phyloP scores from a whole-genome alignment of 768 basidiomycete species.

The Podaxis carcinomalis region DNA sequence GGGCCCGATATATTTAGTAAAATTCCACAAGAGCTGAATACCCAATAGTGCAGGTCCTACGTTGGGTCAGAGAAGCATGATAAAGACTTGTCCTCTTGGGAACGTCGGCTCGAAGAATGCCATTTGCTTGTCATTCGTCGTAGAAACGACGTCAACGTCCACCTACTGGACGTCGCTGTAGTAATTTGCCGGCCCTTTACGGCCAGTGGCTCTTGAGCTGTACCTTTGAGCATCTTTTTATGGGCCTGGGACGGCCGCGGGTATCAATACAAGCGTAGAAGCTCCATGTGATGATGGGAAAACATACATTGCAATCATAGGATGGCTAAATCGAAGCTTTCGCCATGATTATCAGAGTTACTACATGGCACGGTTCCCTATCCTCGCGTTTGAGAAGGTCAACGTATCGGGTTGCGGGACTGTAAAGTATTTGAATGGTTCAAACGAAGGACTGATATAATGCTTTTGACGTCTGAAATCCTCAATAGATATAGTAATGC shows the following conservation, averaged over 20 bases:
- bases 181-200: neutral
- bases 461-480: no score
- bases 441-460: no score
- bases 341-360: no score
- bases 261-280: neutral
- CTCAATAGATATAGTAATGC: no score
- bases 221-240: neutral
- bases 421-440: no score
- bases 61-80: neutral
- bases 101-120: conserved; percentile 1
- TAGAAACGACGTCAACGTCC: conserved; percentile 2
- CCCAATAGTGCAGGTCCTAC: neutral
- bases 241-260: neutral
- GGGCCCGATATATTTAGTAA: neutral
- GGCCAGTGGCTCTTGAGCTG: neutral
- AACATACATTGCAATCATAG: neutral
- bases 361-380: no score
- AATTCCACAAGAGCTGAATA: neutral
- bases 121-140: conserved; percentile 9
- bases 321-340: no score
- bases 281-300: neutral
- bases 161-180: neutral
- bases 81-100: neutral
- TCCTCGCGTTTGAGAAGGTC: no score
- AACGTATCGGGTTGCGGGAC: no score